Evolutionary conservation across 805 yeast species (phyloP), one percentile per base, ranked within the genome.

Genomic region (Saccharomycopsis selenospora): DNA sequence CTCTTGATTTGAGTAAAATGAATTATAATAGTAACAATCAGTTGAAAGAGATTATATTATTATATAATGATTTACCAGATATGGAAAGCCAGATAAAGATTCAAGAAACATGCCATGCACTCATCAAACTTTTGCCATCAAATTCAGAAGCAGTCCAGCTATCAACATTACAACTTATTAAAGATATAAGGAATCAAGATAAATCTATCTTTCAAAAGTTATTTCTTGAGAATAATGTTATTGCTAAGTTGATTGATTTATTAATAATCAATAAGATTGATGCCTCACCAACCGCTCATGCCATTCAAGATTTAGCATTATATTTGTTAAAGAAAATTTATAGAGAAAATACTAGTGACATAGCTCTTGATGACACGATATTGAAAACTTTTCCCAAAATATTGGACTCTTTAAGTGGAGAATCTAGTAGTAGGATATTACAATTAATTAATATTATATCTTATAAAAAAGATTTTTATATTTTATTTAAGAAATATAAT

Each of bases 81-180:
- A 22, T 17, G 20, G 43, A 48, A 5, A 48, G 51, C 2, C 40
- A 42, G 26, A 11, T 23, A 3, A 48, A 51, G 45, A 45, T 51
- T 10, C n/a, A 36, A n/a, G 54, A 51, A 27, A 51, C 54, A 11
- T 51, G 54, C 27, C 27, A 22, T 7, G 27, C 47, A 4, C 25
- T 51, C 3, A 42, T 51, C 14, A 43, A 48, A n/a, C 47, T 51
- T 11, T 27, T 51, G 13, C 54, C 54, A 1, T 45, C 49, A 13
- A 51, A 51, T 42, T 51, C 54, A 4, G 45, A n/a, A 18, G 17
- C 43, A n/a, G 54, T 51, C 6, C 51, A 51, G 42, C 23, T 51
- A 10, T 36, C 49, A 10, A 51, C 48, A 13, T 40, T 51, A 13
- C 36, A 24, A 20, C 22, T 45, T 24, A 24, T 51, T 3, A 36